Base-by-base conservation (phyloP, 768 basidiomycete genomes). In the Leccinum olivaceopallidum region DNA sequence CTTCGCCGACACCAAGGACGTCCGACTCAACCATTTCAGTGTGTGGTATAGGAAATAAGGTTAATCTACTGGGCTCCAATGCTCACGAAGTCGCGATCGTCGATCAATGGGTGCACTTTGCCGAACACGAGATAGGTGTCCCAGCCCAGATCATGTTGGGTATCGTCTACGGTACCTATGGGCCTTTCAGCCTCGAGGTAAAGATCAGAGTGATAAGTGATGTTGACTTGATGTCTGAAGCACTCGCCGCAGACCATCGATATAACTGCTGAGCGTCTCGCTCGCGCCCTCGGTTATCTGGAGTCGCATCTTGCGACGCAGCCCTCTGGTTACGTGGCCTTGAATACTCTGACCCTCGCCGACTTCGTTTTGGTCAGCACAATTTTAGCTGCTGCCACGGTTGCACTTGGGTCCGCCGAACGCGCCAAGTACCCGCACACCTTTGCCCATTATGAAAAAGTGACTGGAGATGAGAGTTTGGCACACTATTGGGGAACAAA, bases 391-490 rank as follows among this genome's bases (percentile, higher is more conserved):
- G 59, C 62, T 5, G 56, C 58, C 14, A 22, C n/a, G 3, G n/a
- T 53, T 5, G 7, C 66, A 4, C 60, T 67, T 0, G 66, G 67
- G 30, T 48, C 60, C 28, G 53, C 56, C 10, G 59, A 68, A 13
- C 58, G 66, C 8, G 53, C 62, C 12, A 53, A 52, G 50, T 72
- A 62, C 48, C 60, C 62, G 0, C 48, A 59, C n/a, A 4, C 63
- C 5, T 70, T 72, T 28, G 61, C 61, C 36, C 62, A 63, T 51
- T 72, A 60, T 9, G 47, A 18, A n/a, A 72, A 51, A 48, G 71
- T 70, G 34, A 60, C 68, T 2, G 26, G 2, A 10, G 64, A 68
- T n/a, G 59, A 57, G 37, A 50, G 49, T 48, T 12, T 67, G 26
- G 60, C 62, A 26, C 49, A 51, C 36, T 62, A 53, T 20, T 67